phyloP scores from a whole-genome alignment of 352 stramenopile genomes.

The Pythium phragmiticola region DNA sequence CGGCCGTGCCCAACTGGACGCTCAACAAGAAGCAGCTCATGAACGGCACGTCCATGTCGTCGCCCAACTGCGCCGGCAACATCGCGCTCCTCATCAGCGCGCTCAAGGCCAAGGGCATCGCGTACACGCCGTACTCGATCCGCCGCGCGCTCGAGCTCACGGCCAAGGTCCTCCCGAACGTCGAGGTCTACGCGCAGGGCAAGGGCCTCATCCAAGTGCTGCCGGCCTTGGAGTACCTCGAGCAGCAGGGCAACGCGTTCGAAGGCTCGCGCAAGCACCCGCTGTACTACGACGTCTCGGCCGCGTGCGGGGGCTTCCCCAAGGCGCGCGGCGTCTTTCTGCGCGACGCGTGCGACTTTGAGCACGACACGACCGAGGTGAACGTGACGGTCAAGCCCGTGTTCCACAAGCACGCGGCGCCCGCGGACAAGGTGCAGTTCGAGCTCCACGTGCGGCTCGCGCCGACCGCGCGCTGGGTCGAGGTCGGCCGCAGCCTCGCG shows the following conservation, averaged over 20 bases:
- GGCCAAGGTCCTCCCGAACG: constrained; percentile 56
- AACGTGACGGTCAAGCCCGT: constrained; percentile 84
- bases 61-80: constrained; percentile 93
- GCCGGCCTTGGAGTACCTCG: constrained; percentile 71
- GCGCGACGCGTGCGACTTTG: constrained; percentile 77
- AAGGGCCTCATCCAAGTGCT: constrained; percentile 82
- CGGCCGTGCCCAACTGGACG: constrained; percentile 93
- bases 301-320: constrained; percentile 26
- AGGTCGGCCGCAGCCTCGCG: constrained; percentile 80
- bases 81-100: constrained; percentile 92
- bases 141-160: constrained; percentile 88
- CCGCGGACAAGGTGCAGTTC: constrained; percentile 86
- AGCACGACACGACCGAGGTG: constrained; percentile 72
- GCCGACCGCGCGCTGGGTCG: constrained; percentile 84
- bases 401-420: constrained; percentile 84
- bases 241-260: constrained; percentile 44
- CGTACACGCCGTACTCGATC: constrained; percentile 88
- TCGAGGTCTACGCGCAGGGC: constrained; percentile 75
- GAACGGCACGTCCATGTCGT: constrained; percentile 97
- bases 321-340: constrained; percentile 81
- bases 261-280: constrained; percentile 67
- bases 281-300: constrained; percentile 36
- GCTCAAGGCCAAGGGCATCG: constrained; percentile 77
- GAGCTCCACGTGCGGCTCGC: constrained; percentile 86
- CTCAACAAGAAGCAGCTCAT: constrained; percentile 96